Conservation (phyloP, 2,329 filamentous ascomycete species). For the Scolecobasidium constrictum region DNA sequence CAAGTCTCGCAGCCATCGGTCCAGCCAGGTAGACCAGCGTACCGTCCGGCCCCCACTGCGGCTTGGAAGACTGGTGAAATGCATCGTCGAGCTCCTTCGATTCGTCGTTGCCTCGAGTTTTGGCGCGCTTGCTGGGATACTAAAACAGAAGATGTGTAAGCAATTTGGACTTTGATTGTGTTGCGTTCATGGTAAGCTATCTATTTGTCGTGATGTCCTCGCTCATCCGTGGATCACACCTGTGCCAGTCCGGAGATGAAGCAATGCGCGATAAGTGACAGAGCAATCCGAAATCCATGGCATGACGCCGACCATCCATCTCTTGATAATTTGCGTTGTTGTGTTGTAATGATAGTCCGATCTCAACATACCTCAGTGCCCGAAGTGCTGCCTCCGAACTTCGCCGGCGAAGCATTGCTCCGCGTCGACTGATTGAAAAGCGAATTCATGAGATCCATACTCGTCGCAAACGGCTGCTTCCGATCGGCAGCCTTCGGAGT, state of each 20-base stretch:
- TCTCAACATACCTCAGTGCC: constrained; percentile 6
- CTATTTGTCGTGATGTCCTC: too few relatives aligned
- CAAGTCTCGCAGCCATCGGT: constrained; percentile 23
- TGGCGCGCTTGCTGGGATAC: constrained; percentile 79
- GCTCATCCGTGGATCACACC: too few relatives aligned
- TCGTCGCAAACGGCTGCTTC: constrained; percentile 58
- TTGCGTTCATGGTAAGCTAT: too few relatives aligned
- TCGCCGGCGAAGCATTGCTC: constrained; percentile 23
- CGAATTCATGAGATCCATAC: constrained; percentile 94
- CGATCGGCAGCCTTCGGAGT: constrained; percentile 20
- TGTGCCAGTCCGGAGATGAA: too few relatives aligned
- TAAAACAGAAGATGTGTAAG: constrained; percentile 24
- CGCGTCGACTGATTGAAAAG: constrained; percentile 44
- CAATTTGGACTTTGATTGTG: background rate
- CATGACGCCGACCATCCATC: too few relatives aligned
- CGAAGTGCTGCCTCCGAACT: constrained; percentile 12
- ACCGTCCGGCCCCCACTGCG: constrained; percentile 67
- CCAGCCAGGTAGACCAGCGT: constrained; percentile 55
- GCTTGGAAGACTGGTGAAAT: constrained; percentile 66
- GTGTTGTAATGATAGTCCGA: too few relatives aligned
- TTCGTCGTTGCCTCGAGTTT: constrained; percentile 52
- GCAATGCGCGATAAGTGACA: too few relatives aligned
- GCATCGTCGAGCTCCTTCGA: constrained; percentile 50
- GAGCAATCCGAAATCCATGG: too few relatives aligned
- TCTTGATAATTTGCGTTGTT: too few relatives aligned